These are phyloP conservation scores for Haplosporangium sp. DNA, from an alignment of 371 early-diverging fungal species.

Conservation along the genomic window DNA sequence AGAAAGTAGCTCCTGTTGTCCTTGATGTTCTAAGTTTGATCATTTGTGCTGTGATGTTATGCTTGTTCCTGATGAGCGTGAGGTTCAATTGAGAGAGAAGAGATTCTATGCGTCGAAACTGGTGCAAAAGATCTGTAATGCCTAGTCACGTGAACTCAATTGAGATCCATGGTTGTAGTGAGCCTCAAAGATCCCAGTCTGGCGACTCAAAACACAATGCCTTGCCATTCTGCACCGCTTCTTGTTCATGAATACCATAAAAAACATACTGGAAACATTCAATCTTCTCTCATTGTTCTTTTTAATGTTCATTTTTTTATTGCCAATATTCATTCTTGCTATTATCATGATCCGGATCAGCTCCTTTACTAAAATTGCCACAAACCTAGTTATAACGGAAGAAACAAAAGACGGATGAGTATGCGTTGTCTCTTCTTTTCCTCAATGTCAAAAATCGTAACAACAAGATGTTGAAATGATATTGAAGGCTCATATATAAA, in stretches of 20 bases:
- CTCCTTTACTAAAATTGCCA: background rate
- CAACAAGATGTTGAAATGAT: background rate
- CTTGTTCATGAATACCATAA: background rate
- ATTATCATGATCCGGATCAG: too few species aligned
- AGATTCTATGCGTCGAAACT: too few species aligned
- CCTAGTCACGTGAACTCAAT: background rate
- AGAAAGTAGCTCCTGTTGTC: background rate
- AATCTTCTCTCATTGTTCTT: background rate
- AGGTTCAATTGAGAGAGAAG: background rate
- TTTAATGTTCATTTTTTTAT: background rate
- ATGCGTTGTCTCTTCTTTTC: constrained; percentile 15
- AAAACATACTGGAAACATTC: too few species aligned
- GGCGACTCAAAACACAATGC: background rate
- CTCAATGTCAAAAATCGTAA: background rate
- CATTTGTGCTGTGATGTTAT: constrained; percentile 1
- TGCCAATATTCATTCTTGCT: background rate
- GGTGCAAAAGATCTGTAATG: too few species aligned
- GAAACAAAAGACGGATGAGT: constrained; percentile 10
- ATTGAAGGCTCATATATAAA: constrained; percentile 43
- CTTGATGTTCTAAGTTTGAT: constrained; percentile 6
- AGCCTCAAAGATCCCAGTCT: background rate
- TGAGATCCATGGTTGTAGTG: background rate
- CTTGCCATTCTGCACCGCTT: background rate
- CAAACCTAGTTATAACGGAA: background rate
- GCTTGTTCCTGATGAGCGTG: background rate